A percentile compares a stretch with the other conserved stretches of the same genome.
phyloP scores from a whole-genome alignment of 192 early-diverging fungal genomes.

The Coemansia sp. region DNA sequence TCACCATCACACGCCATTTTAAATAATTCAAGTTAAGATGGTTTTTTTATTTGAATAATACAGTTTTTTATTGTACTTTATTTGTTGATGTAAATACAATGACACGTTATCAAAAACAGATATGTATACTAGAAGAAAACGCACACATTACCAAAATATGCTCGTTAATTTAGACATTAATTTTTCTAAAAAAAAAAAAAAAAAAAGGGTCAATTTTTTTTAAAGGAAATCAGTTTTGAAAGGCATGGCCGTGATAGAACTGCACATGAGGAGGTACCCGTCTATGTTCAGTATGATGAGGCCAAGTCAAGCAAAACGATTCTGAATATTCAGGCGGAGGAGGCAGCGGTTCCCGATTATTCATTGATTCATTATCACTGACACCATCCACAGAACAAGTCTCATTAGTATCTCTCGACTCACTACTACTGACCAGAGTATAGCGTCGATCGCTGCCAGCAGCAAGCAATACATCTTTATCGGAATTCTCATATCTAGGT shows the following conservation, averaged over 20 bases:
- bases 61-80: no score
- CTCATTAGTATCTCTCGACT: no score
- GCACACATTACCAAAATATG: no score
- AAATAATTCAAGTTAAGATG: neutral
- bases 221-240: neutral
- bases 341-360: no score
- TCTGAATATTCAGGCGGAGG: neutral
- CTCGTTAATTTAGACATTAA: no score
- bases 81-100: no score
- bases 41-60: neutral
- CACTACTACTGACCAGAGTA: no score
- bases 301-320: neutral
- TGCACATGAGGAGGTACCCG: neutral
- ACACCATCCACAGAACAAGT: no score
- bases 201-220: neutral
- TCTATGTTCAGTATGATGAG: neutral
- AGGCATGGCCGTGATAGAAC: no score
- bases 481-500: slow-evolving; percentile 39
- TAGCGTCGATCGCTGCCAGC: slow-evolving; percentile 16
- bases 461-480: slow-evolving; percentile 36
- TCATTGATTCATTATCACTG: no score
- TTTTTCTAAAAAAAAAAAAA: neutral
- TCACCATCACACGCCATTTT: neutral
- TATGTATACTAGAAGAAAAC: no score
- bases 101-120: no score